Base-by-base conservation (phyloP, 1,139 yeast species). In the Keqinozyma sinolaborantium region DNA sequence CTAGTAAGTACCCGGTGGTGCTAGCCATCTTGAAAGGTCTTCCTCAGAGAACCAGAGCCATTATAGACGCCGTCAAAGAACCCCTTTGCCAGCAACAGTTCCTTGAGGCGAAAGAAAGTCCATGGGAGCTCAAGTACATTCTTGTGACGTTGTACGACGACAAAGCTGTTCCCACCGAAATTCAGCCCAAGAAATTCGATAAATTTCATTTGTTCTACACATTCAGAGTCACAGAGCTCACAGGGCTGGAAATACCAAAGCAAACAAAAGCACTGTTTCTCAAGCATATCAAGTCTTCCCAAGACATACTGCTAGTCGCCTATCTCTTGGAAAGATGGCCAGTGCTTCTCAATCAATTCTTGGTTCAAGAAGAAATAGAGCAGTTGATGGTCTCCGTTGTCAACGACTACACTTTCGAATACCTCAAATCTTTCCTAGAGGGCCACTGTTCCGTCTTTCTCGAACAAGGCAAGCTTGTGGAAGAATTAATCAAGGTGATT, bases 281-380 rank as follows among this genome's bases (percentile, higher is more conserved):
- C 20, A 12, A 26, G 19, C 16, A 24, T 9, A 5, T 12, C 10
- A 24, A 12, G 6, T 9, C 16, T 7, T 19, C 38, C 2, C 28
- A 26, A 28, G 35, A 31, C 24, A 4, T 35, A 0, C 29, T 33
- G 0, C 37, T 61, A 11, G 31, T 69, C 3, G 30, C 41, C 2
- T 40, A 50, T 4, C 37, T 70, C 0, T 61, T 78, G 33, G 42
- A 48, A n/a, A 73, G 86, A 48, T 82, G 86, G 86, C 46, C 68
- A 19, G 67, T 79, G 0, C 35, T 79, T 0, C 40, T 80, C 4
- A 69, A 77, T 31, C 30, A 39, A 3, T 43, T 51, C 31, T 63
- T 71, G 43, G 30, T 53, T 2, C 38, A 47, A 23, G 45, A 47
- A 18, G 30, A 45, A 31, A 25, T 47, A 35, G 14, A 26, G 5